phyloP scores from a whole-genome alignment of 805 yeast species.

The Saccharomycopsis sp. region DNA sequence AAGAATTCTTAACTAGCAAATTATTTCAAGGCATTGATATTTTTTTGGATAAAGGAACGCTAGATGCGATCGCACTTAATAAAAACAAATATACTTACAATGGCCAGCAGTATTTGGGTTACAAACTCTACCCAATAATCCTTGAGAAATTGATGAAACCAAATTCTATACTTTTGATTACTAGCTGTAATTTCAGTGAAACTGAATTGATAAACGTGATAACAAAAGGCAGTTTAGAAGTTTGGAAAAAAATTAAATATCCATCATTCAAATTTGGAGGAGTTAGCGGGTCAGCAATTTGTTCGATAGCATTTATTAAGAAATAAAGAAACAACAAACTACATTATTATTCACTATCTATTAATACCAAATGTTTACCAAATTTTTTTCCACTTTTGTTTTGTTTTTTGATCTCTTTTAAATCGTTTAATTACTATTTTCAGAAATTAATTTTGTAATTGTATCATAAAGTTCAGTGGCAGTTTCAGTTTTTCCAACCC shows the following conservation, averaged over 20 bases:
- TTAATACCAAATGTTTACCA: too few relatives aligned
- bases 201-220: conserved; percentile 57
- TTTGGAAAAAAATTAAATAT: conserved; percentile 64
- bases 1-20: conserved; percentile 29
- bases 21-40: conserved; percentile 51
- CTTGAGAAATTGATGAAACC: conserved; percentile 49
- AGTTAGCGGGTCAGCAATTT: conserved; percentile 76
- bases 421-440: neutral
- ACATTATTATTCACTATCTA: neutral
- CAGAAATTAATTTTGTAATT: conserved; percentile 28
- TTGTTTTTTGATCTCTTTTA: neutral
- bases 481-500: conserved; percentile 54
- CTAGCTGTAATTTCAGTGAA: conserved; percentile 92
- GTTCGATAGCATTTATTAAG: conserved; percentile 73
- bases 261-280: conserved; percentile 91
- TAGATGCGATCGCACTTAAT: conserved; percentile 93
- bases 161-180: conserved; percentile 62
- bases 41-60: conserved; percentile 87
- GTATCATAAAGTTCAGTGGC: conserved; percentile 52
- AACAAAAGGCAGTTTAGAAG: conserved; percentile 36
- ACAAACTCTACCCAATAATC: conserved; percentile 55
- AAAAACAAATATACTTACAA: conserved; percentile 42
- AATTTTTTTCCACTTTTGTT: too few relatives aligned
- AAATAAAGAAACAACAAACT: conserved; percentile 7
- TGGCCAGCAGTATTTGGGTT: conserved; percentile 25